phyloP scores from a whole-genome alignment of 257 asterid genomes.

The Rhazya stricta region DNA sequence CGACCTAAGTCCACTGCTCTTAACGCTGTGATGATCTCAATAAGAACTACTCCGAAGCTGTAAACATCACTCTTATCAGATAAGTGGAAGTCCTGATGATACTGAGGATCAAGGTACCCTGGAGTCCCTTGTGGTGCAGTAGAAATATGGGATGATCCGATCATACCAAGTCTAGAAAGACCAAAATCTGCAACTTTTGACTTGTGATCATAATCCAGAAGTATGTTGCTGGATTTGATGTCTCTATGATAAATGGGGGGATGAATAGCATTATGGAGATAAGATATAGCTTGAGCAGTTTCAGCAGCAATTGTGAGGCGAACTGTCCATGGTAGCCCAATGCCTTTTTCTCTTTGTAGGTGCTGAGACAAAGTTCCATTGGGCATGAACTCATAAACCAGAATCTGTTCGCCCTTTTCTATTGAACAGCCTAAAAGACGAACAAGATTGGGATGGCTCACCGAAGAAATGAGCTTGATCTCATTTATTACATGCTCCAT shows the following conservation, averaged over 20 bases:
- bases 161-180: constrained; percentile 58
- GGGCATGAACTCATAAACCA: constrained; percentile 80
- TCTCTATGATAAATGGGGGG: constrained; percentile 85
- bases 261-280: constrained; percentile 57
- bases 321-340: constrained; percentile 52
- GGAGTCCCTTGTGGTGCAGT: constrained; percentile 85
- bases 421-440: constrained; percentile 72
- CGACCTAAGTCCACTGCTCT: constrained; percentile 56
- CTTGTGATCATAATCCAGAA: constrained; percentile 45
- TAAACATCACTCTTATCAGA: constrained; percentile 75
- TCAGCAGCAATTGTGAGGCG: constrained; percentile 60
- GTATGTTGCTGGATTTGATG: constrained; percentile 70
- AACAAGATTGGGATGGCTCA: constrained; percentile 74
- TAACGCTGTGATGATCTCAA: constrained; percentile 58
- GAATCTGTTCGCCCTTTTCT: constrained; percentile 64
- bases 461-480: constrained; percentile 67
- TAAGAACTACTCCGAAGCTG: constrained; percentile 68
- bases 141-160: constrained; percentile 57
- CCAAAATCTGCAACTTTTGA: constrained; percentile 84
- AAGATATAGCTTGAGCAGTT: constrained; percentile 73
- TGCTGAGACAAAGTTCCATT: constrained; percentile 76
- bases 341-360: constrained; percentile 45
- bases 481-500: constrained; percentile 68
- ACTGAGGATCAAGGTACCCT: constrained; percentile 71
- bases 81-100: constrained; percentile 65